These are phyloP conservation scores for Mycena albidolilacea DNA, from an alignment of 768 basidiomycete genomes.

Conservation along the genomic window DNA sequence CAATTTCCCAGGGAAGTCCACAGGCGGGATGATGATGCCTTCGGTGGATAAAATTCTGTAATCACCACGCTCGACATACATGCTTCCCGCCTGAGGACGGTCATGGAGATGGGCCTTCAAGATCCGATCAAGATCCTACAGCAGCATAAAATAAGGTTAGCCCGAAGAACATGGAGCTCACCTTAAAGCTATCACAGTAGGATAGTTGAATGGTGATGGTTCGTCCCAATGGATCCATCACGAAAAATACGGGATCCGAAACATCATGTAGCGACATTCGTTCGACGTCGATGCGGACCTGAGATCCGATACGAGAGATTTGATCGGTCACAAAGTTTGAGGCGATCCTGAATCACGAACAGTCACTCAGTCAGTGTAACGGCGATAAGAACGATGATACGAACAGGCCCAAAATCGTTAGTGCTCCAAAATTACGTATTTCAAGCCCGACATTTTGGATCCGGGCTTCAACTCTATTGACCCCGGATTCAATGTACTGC, in stretches of 20 bases:
- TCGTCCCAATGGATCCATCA: slow-evolving; percentile 13
- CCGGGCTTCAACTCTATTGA: background rate
- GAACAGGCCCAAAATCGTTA: too few relatives aligned
- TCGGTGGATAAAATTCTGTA: slow-evolving; percentile 24
- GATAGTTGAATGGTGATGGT: slow-evolving; percentile 20
- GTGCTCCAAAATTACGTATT: too few relatives aligned
- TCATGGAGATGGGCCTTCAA: slow-evolving; percentile 9
- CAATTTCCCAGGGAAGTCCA: slow-evolving; percentile 2
- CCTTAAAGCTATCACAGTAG: background rate
- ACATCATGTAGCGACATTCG: background rate
- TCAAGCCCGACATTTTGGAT: slow-evolving; percentile 8
- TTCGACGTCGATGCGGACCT: background rate
- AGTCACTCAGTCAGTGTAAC: too few relatives aligned
- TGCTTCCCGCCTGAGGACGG: slow-evolving; percentile 18
- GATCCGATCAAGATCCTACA: slow-evolving; percentile 16
- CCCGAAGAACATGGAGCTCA: background rate
- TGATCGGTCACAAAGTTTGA: background rate
- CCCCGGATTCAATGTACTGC: background rate
- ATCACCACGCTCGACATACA: slow-evolving; percentile 24
- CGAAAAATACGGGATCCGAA: slow-evolving; percentile 16
- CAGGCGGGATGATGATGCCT: slow-evolving; percentile 5
- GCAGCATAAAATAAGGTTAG: background rate
- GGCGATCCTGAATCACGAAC: background rate
- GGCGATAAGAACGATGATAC: too few relatives aligned
- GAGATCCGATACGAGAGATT: background rate